Evolutionary conservation across 345 rosid genomes (phyloP), one percentile per base, ranked within the genome.

Genomic region (Eucalyptus virginea): DNA sequence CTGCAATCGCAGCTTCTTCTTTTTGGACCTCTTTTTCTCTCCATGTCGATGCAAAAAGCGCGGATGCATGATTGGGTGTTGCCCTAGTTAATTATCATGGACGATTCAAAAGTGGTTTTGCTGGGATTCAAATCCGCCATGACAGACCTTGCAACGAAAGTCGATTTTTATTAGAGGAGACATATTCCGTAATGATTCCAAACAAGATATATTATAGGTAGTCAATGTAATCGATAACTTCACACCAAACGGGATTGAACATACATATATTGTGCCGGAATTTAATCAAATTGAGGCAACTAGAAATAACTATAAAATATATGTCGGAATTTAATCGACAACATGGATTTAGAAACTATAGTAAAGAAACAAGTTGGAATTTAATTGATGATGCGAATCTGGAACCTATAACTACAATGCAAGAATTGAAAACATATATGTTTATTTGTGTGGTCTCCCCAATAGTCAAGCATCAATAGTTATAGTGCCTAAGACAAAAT

Each of bases 381-480:
- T 0, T 24, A 24, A 24, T 56, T 9, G 13, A 24, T 23, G 1
- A 56, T 1, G 3, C 0, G 3, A 9, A 56, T 56, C 4, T 56
- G 1, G 12, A 23, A 56, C 24, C 62, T 56, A 56, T 23, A 56
- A 56, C 62, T 56, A 23, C 11, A 9, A 1, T 24, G 13, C 30
- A 56, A 23, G 13, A 56, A 9, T 9, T 24, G 12, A 24, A 24
- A 24, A 24, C 12, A 23, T 56, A 10, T 24, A 9, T 56, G 30
- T 24, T 56, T 10, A 24, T 56, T 9, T 23, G 30, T 24, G 30
- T 9, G 62, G 3, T 9, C 13, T 56, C 62, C 14, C 13, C 62
- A 5, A 9, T 24, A 24, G 14, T 56, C 6, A 0, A 56, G 62
- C 12, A 56, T 23, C 28, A 24, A 24, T 24, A 56, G 28, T 56